phyloP scores from a whole-genome alignment of 768 basidiomycete species.

The Lentinus brumalis region DNA sequence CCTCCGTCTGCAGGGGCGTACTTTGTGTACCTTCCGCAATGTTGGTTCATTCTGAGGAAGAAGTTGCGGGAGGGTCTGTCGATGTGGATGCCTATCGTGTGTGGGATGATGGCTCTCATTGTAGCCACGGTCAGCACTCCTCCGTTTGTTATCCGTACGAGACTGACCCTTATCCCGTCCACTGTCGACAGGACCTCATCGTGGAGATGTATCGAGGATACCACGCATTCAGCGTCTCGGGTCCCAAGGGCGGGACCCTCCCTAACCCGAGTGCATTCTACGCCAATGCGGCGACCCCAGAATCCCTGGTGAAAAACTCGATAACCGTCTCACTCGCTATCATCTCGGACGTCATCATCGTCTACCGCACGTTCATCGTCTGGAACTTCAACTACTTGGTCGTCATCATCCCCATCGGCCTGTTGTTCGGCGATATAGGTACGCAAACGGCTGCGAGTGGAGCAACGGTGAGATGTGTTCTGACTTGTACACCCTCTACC shows the following conservation, averaged over 20 bases:
- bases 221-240: neutral
- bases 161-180: neutral
- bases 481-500: neutral
- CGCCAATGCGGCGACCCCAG: constrained; percentile 1
- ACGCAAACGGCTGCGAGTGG: neutral
- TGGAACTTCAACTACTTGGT: neutral
- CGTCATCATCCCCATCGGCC: neutral
- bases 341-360: constrained; percentile 10
- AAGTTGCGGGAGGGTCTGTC: constrained; percentile 5
- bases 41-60: neutral
- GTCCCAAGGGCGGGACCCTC: neutral
- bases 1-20: neutral
- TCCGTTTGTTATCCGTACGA: neutral
- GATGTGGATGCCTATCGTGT: neutral
- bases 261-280: neutral
- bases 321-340: constrained; percentile 2
- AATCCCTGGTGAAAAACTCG: constrained; percentile 3
- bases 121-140: neutral
- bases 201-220: neutral
- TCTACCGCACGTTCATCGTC: constrained; percentile 3
- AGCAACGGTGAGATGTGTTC: neutral
- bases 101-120: neutral
- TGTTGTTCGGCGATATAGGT: neutral
- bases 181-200: neutral
- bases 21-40: constrained; percentile 6